Base-by-base conservation (phyloP, 768 basidiomycete species). In the Tubosaeta brunneosetosa region DNA sequence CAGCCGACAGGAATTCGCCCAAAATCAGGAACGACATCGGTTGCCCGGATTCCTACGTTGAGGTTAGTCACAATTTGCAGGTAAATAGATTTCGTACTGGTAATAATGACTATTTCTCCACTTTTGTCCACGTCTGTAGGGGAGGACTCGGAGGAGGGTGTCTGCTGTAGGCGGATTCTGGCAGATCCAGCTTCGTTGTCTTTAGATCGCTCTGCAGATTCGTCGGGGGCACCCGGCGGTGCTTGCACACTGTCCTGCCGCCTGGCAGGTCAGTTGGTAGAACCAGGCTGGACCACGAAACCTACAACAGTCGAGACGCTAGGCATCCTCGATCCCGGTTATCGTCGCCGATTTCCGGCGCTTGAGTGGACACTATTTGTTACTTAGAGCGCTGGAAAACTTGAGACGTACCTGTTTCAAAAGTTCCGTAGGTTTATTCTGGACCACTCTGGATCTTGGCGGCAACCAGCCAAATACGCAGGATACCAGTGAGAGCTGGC, bases 1-100 rank as follows among this genome's bases (percentile, higher is more conserved):
- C 48, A 53, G 13, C 55, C 55, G 0, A 38, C 31, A 26, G 55
- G 55, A 6, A 38, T 33, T 9, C 47, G 55, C 29, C 51, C 17
- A 14, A 53, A 25, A 25, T n/a, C 16, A 14, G 49, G 13, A 40
- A 22, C 37, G 27, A 53, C 16, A 25, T 53, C 36, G 26, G 47
- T 45, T n/a, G 43, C 51, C 7, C 22, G 50, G 29, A 55, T 51
- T 26, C 34, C 54, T 55, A 27, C 26, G 22, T 22, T 44, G n/a
- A 7, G 26, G 2, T 46, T 17, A 29, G 31, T 40, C 14, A 14
- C 13, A 22, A 46, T 34, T 7, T 22, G 12, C 3, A 10, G 13
- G 25, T 11, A 22, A 50, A 34, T 8, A 19, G 45, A 27, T 29
- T 17, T 36, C 41, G 10, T 43, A 55, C 54, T 31, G 1, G 47